Evolutionary conservation across 2,329 filamentous ascomycete genomes (phyloP), one percentile per base, ranked within the genome.

Genomic region (Lachnellula occidentalis): DNA sequence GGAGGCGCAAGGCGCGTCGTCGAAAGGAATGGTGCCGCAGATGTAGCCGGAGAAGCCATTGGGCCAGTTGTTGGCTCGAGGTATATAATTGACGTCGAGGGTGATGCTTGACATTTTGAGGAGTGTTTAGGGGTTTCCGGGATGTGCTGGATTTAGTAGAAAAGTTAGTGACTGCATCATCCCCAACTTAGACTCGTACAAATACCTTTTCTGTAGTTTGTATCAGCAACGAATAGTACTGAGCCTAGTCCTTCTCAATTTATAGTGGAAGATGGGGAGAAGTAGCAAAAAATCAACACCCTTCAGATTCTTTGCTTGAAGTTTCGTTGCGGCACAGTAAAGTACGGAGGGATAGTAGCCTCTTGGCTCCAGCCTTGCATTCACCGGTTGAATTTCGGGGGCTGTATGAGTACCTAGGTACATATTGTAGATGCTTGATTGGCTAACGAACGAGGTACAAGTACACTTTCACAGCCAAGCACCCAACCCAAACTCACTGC

Each of bases 21-120:
- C 37, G 22, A n/a, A 36, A 4, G 50, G 50, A 31, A 52, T 37
- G 3, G 50, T 52, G 7, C 41, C 50, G 19, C 50, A 52, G n/a
- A 52, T 15, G 24, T 45, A 52, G 17, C 50, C 42, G 9, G 50
- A 37, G 9, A 22, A 21, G 27, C 31, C 50, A 12, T 8, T 37
- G 14, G 50, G 50, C 50, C 50, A 52, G 27, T 52, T 52, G 11
- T 17, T 15, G 11, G 7, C 17, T 11, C 21, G n/a, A 11, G 50
- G 50, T 14, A 52, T 52, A 21, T 37, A 52, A 24, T 52, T 37
- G 41, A 52, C 24, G 31, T 22, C 34, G 11, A 52, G 17, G 6
- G 46, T 27, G 37, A 43, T 17, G 19, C 15, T 19, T 8, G 41
- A 17, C 41, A 43, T 43, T 12, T 43, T 9, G 19, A 15, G 11